Percentiles rank a stretch among this genome's conserved stretches.
phyloP scores from a whole-genome alignment of 1,284 basidiomycete species.

The Moesziomyces globuligerus region DNA sequence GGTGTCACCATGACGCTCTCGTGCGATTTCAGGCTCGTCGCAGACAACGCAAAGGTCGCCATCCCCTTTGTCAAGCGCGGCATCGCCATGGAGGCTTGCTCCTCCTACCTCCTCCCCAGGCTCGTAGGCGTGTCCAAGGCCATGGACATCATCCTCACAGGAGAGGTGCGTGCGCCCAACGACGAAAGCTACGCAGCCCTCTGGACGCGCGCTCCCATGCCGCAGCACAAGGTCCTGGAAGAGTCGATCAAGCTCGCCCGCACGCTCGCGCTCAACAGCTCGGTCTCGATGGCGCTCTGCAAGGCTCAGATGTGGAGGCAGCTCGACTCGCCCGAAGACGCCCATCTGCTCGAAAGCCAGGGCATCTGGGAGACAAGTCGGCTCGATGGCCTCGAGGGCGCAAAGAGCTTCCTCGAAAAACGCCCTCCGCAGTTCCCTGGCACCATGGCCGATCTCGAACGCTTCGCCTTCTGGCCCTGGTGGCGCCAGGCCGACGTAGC shows the following conservation, averaged over 20 bases:
- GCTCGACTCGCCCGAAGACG: slow-evolving; percentile 44
- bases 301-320: slow-evolving; percentile 53
- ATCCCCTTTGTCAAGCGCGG: slow-evolving; percentile 58
- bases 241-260: slow-evolving; percentile 41
- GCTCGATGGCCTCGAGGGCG: slow-evolving; percentile 51
- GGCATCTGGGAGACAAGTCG: slow-evolving; percentile 43
- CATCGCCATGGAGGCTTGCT: slow-evolving; percentile 55
- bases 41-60: slow-evolving; percentile 50
- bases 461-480: slow-evolving; percentile 56
- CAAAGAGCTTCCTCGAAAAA: slow-evolving; percentile 53
- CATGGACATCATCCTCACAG: slow-evolving; percentile 52
- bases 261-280: slow-evolving; percentile 47
- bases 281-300: slow-evolving; percentile 53
- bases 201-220: slow-evolving; percentile 30
- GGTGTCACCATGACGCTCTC: slow-evolving; percentile 53
- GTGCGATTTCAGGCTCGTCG: slow-evolving; percentile 46
- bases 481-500: slow-evolving; percentile 49
- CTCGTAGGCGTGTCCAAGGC: slow-evolving; percentile 53
- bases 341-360: slow-evolving; percentile 51
- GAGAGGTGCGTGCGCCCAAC: slow-evolving; percentile 40
- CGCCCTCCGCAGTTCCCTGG: slow-evolving; percentile 42
- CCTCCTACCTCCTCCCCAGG: slow-evolving; percentile 47
- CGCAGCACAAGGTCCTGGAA: slow-evolving; percentile 39
- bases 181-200: slow-evolving; percentile 28
- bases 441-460: slow-evolving; percentile 42